Conservation (phyloP, 2,329 filamentous ascomycete genomes). For the Lachnellula arida region DNA sequence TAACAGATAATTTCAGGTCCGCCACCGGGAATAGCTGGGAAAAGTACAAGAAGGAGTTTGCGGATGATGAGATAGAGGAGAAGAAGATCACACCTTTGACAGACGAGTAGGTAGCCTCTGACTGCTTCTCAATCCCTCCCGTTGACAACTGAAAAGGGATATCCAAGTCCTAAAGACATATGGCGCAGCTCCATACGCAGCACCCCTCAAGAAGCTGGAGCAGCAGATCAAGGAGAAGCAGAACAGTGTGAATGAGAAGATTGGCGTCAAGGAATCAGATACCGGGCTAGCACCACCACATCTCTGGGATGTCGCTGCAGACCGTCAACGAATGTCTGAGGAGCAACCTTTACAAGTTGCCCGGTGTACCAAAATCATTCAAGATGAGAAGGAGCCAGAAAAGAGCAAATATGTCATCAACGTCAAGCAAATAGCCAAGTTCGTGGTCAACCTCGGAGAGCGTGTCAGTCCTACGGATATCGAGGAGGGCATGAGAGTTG, state of each 20-base stretch:
- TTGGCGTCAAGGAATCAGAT: conserved; percentile 94
- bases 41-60: conserved; percentile 97
- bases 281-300: conserved; percentile 97
- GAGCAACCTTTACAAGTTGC: conserved; percentile 97
- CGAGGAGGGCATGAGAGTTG: conserved; percentile 97
- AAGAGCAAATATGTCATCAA: conserved; percentile 99
- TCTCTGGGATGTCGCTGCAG: conserved; percentile 97
- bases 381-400: conserved; percentile 89
- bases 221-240: conserved; percentile 99
- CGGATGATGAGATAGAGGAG: conserved; percentile 94
- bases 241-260: conserved; percentile 97
- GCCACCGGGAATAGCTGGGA: conserved; percentile 94
- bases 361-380: conserved; percentile 97
- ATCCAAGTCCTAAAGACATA: conserved; percentile 99
- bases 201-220: conserved; percentile 92
- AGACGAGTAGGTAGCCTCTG: conserved; percentile 69
- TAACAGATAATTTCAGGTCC: conserved; percentile 43
- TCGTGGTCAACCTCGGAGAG: conserved; percentile 95
- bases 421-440: conserved; percentile 99
- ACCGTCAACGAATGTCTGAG: conserved; percentile 96
- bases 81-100: conserved; percentile 98
- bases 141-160: conserved; percentile 60
- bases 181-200: conserved; percentile 91
- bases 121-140: conserved; percentile 1
- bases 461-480: conserved; percentile 98